Percentiles rank a stretch among this genome's conserved stretches.
Conservation (phyloP, 495 filamentous ascomycete genomes). For the Margaritispora aquatica region DNA sequence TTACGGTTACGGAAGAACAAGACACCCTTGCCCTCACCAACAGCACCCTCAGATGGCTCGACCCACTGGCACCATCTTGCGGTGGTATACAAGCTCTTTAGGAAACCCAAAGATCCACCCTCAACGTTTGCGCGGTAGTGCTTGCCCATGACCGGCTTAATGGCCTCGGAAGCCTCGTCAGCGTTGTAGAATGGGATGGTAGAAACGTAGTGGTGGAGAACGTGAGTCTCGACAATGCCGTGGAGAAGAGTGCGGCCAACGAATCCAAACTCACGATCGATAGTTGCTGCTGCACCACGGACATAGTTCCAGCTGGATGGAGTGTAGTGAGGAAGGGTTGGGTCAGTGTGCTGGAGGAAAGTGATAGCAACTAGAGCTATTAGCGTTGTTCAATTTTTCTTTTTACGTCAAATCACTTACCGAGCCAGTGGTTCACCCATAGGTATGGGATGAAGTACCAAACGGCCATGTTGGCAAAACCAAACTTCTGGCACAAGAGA, state of each 20-base stretch:
- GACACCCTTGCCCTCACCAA: slow-evolving; percentile 57
- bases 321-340: slow-evolving; percentile 76
- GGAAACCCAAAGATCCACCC: slow-evolving; percentile 57
- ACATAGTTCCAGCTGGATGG: slow-evolving; percentile 75
- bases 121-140: slow-evolving; percentile 67
- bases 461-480: slow-evolving; percentile 77
- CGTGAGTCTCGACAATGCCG: slow-evolving; percentile 89
- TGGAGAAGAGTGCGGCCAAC: slow-evolving; percentile 81
- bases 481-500: slow-evolving; percentile 63
- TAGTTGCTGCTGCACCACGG: slow-evolving; percentile 78
- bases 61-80: slow-evolving; percentile 74
- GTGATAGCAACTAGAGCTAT: slow-evolving; percentile 67
- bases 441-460: slow-evolving; percentile 95
- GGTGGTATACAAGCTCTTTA: slow-evolving; percentile 56
- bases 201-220: slow-evolving; percentile 81
- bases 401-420: slow-evolving; percentile 47
- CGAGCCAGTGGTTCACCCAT: slow-evolving; percentile 98
- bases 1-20: slow-evolving; percentile 75
- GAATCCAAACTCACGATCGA: slow-evolving; percentile 87
- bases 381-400: slow-evolving; percentile 8
- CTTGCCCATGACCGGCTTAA: slow-evolving; percentile 74
- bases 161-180: slow-evolving; percentile 79
- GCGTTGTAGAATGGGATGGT: slow-evolving; percentile 89
- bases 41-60: slow-evolving; percentile 57
- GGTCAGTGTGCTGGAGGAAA: slow-evolving; percentile 88